Evolutionary conservation across 495 filamentous ascomycete genomes (phyloP), one percentile per base, ranked within the genome.

Genomic region (Penicillium macrosclerotiorum): DNA sequence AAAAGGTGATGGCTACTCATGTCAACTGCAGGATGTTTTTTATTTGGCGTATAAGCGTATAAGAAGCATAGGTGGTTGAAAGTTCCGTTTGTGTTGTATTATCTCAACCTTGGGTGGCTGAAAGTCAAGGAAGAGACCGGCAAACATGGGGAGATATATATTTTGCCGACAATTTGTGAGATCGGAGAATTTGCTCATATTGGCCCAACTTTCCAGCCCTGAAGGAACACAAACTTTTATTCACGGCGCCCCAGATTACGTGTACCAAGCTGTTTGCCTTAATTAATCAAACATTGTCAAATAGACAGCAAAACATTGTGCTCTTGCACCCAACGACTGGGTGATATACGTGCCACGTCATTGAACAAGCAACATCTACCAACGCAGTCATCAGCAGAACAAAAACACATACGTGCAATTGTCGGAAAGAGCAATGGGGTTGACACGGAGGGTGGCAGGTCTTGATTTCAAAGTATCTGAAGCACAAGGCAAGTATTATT

Each of bases 341-440:
- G 47, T 48, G 55, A n/a, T n/a, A n/a, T n/a, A n/a, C 55, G 52
- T 67, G 68, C 65, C 68, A 72, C 67, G 67, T 72, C 67, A 72
- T 59, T n/a, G 37, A 44, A 27, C 45, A 52, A 58, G 52, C 55
- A 57, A 55, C 60, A 53, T 53, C n/a, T n/a, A n/a, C 44, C 48
- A 45, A 58, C 54, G 57, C 54, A 60, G 51, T 23, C 39, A 54
- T 57, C 33, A 54, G 37, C 47, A 45, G 19, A 31, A 37, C n/a
- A n/a, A n/a, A n/a, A n/a, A n/a, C n/a, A n/a, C n/a, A n/a, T n/a
- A n/a, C n/a, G n/a, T n/a, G 22, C 9, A 35, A 31, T n/a, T 32
- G 27, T 25, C 14, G 32, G 26, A 31, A 22, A 19, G 18, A 32
- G 30, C 24, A 34, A 18, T n/a, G 19, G 23, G 34, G 24, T 39